Percentiles rank a stretch among this genome's conserved stretches.
Conservation (phyloP, 352 stramenopile genomes). For the Elongisporangium anandrum region DNA sequence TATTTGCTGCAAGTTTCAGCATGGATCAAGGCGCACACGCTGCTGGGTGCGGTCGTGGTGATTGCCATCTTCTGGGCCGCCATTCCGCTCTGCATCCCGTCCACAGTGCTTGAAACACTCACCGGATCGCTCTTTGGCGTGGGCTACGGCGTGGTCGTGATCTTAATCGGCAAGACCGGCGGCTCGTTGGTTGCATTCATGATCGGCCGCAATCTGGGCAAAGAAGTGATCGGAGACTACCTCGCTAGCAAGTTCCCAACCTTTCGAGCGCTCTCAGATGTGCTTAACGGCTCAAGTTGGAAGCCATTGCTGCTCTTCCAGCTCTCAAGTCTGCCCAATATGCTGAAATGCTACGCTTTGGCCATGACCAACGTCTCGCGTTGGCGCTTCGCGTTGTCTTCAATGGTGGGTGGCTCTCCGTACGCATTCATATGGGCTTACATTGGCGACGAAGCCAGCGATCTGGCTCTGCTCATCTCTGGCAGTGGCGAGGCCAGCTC, state of each 20-base stretch:
- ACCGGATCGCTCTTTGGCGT: slow-evolving; percentile 67
- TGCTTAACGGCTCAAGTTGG: slow-evolving; percentile 62
- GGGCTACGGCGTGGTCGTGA: slow-evolving; percentile 40
- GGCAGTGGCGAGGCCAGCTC: slow-evolving; percentile 44
- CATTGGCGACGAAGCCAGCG: slow-evolving; percentile 61
- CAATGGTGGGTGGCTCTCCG: slow-evolving; percentile 42
- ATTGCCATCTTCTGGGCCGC: slow-evolving; percentile 57
- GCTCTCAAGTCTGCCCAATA: slow-evolving; percentile 71
- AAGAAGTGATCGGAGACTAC: slow-evolving; percentile 56
- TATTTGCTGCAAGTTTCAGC: slow-evolving; percentile 30
- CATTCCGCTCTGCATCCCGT: slow-evolving; percentile 64
- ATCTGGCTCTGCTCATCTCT: slow-evolving; percentile 53
- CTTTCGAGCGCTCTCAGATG: slow-evolving; percentile 62
- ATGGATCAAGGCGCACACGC: slow-evolving; percentile 48
- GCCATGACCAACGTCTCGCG: slow-evolving; percentile 65
- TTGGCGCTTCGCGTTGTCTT: slow-evolving; percentile 51
- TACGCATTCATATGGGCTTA: slow-evolving; percentile 71
- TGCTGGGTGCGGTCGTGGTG: slow-evolving; percentile 45
- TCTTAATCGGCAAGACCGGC: slow-evolving; percentile 59
- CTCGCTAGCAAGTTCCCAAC: slow-evolving; percentile 53
- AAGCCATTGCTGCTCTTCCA: slow-evolving; percentile 78
- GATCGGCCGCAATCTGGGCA: slow-evolving; percentile 47
- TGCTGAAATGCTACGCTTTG: slow-evolving; percentile 78
- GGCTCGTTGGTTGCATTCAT: slow-evolving; percentile 69
- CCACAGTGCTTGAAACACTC: slow-evolving; percentile 61